phyloP scores from a whole-genome alignment of 345 rosid genomes.

The Linum lewisii region DNA sequence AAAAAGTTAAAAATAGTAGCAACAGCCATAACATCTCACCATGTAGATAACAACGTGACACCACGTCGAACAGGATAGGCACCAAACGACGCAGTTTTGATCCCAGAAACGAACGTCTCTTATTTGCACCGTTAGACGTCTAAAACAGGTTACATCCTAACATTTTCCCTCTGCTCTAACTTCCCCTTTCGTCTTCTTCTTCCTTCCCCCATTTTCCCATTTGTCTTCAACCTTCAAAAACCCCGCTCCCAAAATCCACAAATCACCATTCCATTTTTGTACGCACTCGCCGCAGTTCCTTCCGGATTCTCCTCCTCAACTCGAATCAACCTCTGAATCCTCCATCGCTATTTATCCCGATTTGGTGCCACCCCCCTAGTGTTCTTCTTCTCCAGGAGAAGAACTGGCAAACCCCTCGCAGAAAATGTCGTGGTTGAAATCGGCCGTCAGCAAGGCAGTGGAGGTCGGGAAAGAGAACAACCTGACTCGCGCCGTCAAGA shows the following conservation, averaged over 20 bases:
- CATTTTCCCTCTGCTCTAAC: not conserved
- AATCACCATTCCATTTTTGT: not conserved
- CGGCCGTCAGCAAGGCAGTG: conserved; percentile 90
- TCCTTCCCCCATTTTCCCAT: not conserved
- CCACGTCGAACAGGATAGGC: too few species aligned
- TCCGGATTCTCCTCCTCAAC: not conserved
- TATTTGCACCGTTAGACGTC: not conserved
- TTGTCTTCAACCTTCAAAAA: not conserved
- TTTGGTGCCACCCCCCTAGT: not conserved
- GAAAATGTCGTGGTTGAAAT: conserved; percentile 73
- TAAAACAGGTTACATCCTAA: not conserved
- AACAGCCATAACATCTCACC: too few species aligned
- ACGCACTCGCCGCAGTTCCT: not conserved
- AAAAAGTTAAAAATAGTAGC: too few species aligned
- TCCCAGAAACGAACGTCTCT: too few species aligned
- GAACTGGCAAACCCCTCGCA: not conserved
- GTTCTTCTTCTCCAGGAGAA: not conserved
- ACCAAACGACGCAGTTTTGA: too few species aligned
- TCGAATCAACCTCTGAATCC: not conserved
- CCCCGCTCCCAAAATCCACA: not conserved
- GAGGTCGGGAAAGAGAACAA: conserved; percentile 92
- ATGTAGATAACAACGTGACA: too few species aligned
- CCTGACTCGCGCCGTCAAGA: conserved; percentile 77
- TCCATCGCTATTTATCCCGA: not conserved
- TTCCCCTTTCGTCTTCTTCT: not conserved